Conservation (phyloP, 371 early-diverging fungal species). For the Mortierella sp. region DNA sequence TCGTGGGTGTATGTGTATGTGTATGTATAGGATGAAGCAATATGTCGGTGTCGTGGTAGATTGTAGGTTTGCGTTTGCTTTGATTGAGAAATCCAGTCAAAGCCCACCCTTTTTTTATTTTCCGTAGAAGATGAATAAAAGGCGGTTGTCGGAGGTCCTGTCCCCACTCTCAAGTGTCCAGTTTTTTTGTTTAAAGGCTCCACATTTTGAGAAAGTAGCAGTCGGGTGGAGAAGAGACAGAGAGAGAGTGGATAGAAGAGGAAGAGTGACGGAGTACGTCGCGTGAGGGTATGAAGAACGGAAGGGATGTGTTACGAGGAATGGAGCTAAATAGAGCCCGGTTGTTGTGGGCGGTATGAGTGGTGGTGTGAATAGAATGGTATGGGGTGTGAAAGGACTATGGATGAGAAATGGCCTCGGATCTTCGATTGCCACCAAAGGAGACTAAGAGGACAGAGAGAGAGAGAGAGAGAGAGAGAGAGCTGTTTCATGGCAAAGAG, state of each 20-base stretch:
- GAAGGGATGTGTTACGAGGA: not conserved
- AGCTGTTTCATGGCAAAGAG: not conserved
- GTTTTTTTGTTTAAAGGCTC: not conserved
- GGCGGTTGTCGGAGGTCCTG: not conserved
- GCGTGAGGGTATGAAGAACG: not conserved
- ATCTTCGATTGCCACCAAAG: not conserved
- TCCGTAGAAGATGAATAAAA: not conserved
- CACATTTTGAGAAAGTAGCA: conserved; percentile 2
- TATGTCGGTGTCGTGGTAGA: conserved; percentile 1
- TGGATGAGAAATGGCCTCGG: not conserved
- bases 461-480: not conserved
- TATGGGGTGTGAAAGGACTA: not conserved
- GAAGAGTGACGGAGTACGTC: not conserved
- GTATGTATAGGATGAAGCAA: not conserved
- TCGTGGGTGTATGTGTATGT: no score
- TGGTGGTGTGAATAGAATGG: not conserved
- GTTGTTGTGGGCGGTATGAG: not conserved
- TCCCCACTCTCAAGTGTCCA: not conserved
- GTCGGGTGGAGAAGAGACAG: not conserved
- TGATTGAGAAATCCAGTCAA: not conserved
- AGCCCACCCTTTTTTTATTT: not conserved
- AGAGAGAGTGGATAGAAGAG: not conserved
- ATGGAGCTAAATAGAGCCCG: not conserved
- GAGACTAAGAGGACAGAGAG: not conserved
- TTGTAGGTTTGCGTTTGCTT: not conserved